Evolutionary conservation across 345 rosid genomes (phyloP).

Genomic region (Melaleuca quinquenervia): DNA sequence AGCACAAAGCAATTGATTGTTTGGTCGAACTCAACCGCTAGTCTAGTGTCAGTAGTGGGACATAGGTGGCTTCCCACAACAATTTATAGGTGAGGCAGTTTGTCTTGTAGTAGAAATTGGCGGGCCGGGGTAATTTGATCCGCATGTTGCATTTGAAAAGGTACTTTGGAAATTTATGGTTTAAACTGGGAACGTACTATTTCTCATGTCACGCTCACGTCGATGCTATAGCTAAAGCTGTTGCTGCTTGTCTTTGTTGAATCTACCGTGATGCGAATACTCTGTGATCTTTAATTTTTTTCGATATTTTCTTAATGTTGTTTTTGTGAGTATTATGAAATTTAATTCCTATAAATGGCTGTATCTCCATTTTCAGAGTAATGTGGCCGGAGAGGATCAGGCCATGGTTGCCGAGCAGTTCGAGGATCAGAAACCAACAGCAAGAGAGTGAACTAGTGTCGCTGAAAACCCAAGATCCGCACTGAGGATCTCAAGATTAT

Average conservation of each 20-base stretch:
- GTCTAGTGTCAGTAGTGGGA: neutral
- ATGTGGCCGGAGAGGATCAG: constrained; percentile 63
- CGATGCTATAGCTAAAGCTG: neutral
- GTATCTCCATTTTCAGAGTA: constrained; percentile 19
- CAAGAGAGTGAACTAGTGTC: constrained; percentile 70
- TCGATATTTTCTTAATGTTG: neutral
- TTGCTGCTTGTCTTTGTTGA: neutral
- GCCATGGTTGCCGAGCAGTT: constrained; percentile 48
- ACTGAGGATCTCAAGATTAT: constrained; percentile 9
- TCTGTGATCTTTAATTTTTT: neutral
- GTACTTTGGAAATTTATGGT: neutral
- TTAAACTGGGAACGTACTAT: neutral
- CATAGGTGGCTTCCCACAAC: neutral
- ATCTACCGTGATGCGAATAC: neutral
- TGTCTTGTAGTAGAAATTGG: neutral
- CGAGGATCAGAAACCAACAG: constrained; percentile 32
- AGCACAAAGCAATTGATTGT: neutral
- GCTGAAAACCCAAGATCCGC: constrained; percentile 54
- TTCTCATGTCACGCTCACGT: neutral
- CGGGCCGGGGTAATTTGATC: neutral
- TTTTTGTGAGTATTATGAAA: neutral
- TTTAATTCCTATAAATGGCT: neutral
- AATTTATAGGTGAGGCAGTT: neutral
- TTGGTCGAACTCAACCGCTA: neutral
- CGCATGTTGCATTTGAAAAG: neutral